Evolutionary conservation across 2,329 filamentous ascomycete species (phyloP), one percentile per base, ranked within the genome.

Genomic region (Trichoderma semiorbis): DNA sequence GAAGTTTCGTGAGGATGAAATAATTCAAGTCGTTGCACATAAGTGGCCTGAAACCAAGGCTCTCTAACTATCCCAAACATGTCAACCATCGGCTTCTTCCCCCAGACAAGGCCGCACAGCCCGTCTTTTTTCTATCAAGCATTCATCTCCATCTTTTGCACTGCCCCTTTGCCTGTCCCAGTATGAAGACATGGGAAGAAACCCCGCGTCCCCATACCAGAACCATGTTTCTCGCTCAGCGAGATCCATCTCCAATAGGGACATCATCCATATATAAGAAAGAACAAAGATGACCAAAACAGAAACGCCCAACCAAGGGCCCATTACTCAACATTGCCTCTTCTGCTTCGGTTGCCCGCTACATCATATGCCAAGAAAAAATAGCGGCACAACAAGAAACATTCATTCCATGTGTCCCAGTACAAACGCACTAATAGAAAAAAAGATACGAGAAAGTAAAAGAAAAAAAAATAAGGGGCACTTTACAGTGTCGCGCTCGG

Each of bases 1-100:
- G 1, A 10, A 12, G 26, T 18, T 32, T 4, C 43, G 18, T 5
- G n/a, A 34, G 11, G 12, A 34, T 21, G 18, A 32, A 26, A 69
- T 47, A 47, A 61, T 60, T n/a, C 58, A 53, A 60, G 55, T 69
- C 65, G 47, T 69, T 60, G 55, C 36, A 60, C 65, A 58, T 69
- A 60, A 69, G n/a, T 60, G 12, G 65, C 65, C 65, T 47, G 24
- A 55, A 21, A 34, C 50, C 50, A 67, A 57, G 64, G 64, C 64
- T 28, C 32, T 67, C 64, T 58, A 67, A 39, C 58, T 39, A 58
- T 43, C 28, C 28, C 36, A 12, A 61, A 26, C 43, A 60, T 21
- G 16, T 32, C 24, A 26, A 39, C 65, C 36, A 60, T 47, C 55
- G 24, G 50, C 18, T 30, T 34, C 55, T 61, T 36, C 43, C n/a